Evolutionary conservation across 805 yeast genomes (phyloP).

Genomic region (Metschnikowia proteae): DNA sequence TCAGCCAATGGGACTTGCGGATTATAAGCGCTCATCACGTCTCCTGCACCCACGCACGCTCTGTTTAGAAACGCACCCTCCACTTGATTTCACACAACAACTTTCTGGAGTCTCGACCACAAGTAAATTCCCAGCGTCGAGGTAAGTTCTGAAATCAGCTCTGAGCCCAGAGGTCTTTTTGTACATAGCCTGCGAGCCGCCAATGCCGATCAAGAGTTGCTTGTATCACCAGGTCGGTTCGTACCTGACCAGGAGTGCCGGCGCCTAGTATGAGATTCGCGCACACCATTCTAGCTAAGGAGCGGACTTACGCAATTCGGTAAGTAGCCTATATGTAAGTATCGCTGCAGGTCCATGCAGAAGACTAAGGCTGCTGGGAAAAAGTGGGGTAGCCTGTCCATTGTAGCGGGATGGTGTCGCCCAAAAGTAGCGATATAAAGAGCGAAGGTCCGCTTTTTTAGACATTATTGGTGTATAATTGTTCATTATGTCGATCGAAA

Average conservation of each 20-base stretch:
- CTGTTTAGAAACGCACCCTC: background rate
- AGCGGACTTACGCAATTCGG: background rate
- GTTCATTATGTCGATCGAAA: constrained; percentile 1
- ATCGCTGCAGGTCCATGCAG: background rate
- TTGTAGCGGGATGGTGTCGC: background rate
- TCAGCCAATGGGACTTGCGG: background rate
- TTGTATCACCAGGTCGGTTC: too few relatives aligned
- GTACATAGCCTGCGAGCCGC: background rate
- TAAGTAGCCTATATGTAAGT: background rate
- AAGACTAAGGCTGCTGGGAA: background rate
- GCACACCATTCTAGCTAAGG: background rate
- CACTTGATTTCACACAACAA: background rate
- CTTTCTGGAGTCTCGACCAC: background rate
- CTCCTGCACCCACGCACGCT: background rate
- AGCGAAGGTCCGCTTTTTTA: background rate
- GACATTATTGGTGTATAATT: background rate
- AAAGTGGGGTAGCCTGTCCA: background rate
- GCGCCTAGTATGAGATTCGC: too few relatives aligned
- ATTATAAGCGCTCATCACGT: background rate
- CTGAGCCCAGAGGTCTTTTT: constrained; percentile 1
- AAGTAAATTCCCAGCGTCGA: background rate
- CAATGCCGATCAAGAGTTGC: too few relatives aligned
- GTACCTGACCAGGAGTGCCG: too few relatives aligned
- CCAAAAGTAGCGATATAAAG: background rate
- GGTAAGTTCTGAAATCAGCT: too few relatives aligned